Evolutionary conservation across 306 rosid genomes (phyloP), one percentile per base, ranked within the genome.

Genomic region (Prosopis cineraria): DNA sequence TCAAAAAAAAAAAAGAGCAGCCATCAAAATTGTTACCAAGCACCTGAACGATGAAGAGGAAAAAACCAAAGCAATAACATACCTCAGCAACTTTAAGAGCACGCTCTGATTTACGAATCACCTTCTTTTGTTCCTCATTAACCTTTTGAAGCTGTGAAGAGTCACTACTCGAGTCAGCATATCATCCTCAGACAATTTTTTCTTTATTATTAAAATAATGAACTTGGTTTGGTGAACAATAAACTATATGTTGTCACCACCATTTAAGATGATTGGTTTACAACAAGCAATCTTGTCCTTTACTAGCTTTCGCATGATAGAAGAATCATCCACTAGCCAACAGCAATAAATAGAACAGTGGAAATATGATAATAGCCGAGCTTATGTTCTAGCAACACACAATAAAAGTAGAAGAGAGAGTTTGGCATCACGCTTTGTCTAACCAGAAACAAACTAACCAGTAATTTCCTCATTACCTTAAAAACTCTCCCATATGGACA

Each of bases 71-170:
- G 69, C 10, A 75, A 55, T 66, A 69, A 80, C 80, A 82, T 90
- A 93, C 99, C 99, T 96, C 94, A n/a, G 97, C 89, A 80, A 90
- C 87, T 83, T 89, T 91, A 75, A 93, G 96, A 78, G 98, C 98
- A 8, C 91, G 98, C 70, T 96, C 98, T 12, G 85, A 87, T 70
- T 85, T 89, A 43, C 81, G 90, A 70, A 96, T 88, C 78, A 77
- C 87, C 52, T 63, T 72, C 86, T 86, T 93, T 73, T 96, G 99
- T 41, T 88, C 97, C 74, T 87, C 89, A 30, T 87, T 88, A 79
- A 73, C 78, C 91, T 86, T 96, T 83, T 86, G 91, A 78, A 87
- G 72, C 99, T 96, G 93, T 58, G 40, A 36, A 64, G 58, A 78
- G 78, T 67, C 72, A 75, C n/a, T 39, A 29, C 67, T 47, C 74